Percentiles rank a stretch among this genome's conserved stretches.
phyloP scores from a whole-genome alignment of 2,329 filamentous ascomycete genomes.

The Curvularia hawaiiensis region DNA sequence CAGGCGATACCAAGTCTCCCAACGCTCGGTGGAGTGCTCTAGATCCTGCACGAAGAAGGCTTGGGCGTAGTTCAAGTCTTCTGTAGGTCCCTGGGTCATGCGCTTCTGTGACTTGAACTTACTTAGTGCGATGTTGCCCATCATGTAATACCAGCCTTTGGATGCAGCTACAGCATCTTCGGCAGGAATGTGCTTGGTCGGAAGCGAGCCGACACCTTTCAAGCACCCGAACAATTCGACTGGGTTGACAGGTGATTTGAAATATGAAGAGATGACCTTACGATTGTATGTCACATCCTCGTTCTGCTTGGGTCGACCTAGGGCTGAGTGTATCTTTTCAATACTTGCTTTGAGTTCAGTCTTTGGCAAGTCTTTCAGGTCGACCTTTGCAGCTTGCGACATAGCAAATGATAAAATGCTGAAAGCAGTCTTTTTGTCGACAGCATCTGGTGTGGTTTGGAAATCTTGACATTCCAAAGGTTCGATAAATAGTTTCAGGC shows the following conservation, averaged over 20 bases:
- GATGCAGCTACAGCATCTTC: constrained; percentile 73
- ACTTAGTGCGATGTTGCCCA: constrained; percentile 85
- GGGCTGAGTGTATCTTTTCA: constrained; percentile 88
- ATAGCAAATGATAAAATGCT: constrained; percentile 85
- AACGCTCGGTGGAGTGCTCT: constrained; percentile 79
- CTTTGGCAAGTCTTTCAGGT: constrained; percentile 89
- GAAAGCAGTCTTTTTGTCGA: constrained; percentile 81
- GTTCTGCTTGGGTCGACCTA: constrained; percentile 76
- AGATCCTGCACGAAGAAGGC: constrained; percentile 81
- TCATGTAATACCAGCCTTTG: constrained; percentile 89
- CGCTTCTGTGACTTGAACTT: constrained; percentile 84
- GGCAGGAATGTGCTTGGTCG: constrained; percentile 56
- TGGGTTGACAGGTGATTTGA: constrained; percentile 85
- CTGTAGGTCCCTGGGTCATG: constrained; percentile 76
- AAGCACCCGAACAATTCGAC: constrained; percentile 80
- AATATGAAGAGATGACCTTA: constrained; percentile 77
- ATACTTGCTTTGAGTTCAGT: constrained; percentile 89
- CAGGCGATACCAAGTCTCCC: constrained; percentile 90
- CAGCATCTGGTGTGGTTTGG: constrained; percentile 72
- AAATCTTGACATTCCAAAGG: constrained; percentile 62
- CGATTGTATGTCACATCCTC: constrained; percentile 86
- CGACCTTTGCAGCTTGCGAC: constrained; percentile 78
- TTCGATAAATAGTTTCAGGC: constrained; percentile 45
- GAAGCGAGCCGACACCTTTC: constrained; percentile 68
- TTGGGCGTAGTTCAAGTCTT: constrained; percentile 81